A percentile compares a stretch with the other conserved stretches of the same genome.
Conservation (phyloP, 108 stramenopile genomes). For the Nitzschia sp. region DNA sequence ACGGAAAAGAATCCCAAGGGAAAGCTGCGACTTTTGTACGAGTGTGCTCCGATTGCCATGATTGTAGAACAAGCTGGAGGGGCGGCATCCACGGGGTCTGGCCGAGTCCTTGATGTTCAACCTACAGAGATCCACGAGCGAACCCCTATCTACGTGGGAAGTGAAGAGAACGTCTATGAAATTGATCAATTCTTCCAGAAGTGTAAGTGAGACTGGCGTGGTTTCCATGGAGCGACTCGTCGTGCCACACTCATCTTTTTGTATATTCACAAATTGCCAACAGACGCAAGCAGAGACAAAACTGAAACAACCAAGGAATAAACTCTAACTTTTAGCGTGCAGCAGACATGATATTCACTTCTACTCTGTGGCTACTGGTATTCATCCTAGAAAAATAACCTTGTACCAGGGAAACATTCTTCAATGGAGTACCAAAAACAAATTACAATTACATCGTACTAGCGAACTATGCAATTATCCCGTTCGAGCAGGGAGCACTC, state of each 20-base stretch:
- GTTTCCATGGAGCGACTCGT: too few relatives aligned
- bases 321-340: too few relatives aligned
- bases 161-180: constrained; percentile 84
- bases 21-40: constrained; percentile 86
- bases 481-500: too few relatives aligned
- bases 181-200: constrained; percentile 85
- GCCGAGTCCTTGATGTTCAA: constrained; percentile 77
- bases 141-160: constrained; percentile 81
- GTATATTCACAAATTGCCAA: too few relatives aligned
- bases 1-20: constrained; percentile 82
- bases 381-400: too few relatives aligned
- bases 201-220: constrained; percentile 9
- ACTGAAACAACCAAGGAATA: too few relatives aligned
- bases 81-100: constrained; percentile 88
- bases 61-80: constrained; percentile 99
- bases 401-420: background rate
- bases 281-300: too few relatives aligned
- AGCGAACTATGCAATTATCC: too few relatives aligned
- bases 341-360: too few relatives aligned
- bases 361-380: too few relatives aligned
- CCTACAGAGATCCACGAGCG: constrained; percentile 90
- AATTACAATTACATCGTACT: too few relatives aligned
- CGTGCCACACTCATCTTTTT: too few relatives aligned
- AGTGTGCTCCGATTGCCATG: constrained; percentile 96
- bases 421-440: background rate